These are phyloP conservation scores for Monilinia aucupariae DNA, from an alignment of 2,329 filamentous ascomycete species.

Conservation along the genomic window DNA sequence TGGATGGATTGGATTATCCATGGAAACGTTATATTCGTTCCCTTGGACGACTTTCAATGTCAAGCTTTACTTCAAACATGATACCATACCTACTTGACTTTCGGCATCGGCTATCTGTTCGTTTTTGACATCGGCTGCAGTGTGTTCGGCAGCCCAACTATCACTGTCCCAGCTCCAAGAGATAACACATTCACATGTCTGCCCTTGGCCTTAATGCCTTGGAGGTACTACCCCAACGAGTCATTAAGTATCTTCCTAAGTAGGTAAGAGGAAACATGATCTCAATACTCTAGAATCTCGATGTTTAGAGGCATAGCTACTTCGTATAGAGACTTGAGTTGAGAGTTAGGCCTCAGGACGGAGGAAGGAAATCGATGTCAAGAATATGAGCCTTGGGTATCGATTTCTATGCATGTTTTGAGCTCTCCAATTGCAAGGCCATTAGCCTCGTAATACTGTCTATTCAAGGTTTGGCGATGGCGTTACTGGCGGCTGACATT, in stretches of 20 bases:
- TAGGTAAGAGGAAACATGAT: not conserved
- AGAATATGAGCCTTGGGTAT: not conserved
- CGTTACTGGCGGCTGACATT: not conserved
- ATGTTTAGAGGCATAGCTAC: not conserved
- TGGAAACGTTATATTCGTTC: too few relatives aligned
- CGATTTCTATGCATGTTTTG: not conserved
- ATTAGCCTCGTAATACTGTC: not conserved
- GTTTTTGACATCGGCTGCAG: not conserved
- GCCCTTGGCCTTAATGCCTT: not conserved
- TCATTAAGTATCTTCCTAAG: conserved; percentile 1
- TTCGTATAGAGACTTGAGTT: not conserved
- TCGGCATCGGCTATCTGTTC: not conserved
- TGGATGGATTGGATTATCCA: too few relatives aligned
- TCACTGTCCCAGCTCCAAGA: not conserved
- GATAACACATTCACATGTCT: conserved; percentile 2
- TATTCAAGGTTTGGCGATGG: not conserved
- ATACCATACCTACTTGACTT: not conserved
- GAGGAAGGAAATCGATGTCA: not conserved
- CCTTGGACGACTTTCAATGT: not conserved
- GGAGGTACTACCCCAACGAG: not conserved
- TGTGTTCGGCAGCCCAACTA: not conserved
- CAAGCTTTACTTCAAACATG: not conserved
- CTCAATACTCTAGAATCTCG: not conserved
- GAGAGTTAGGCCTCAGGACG: too few relatives aligned
- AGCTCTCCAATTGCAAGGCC: not conserved